Conservation (phyloP, 2,329 filamentous ascomycete genomes). For the Phialocephala sp. region DNA sequence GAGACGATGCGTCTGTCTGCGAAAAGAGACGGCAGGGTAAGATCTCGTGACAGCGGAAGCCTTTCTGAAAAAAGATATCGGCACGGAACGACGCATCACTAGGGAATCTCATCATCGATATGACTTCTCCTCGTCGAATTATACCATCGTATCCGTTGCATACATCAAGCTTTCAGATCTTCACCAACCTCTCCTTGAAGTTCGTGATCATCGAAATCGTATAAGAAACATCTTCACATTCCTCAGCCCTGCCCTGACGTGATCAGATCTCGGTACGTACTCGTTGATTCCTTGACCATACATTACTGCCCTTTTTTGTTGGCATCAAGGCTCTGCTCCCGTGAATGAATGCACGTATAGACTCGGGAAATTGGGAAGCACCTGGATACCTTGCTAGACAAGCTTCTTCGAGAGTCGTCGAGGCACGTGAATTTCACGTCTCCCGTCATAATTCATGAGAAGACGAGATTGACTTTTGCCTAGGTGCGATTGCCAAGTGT, state of each 20-base stretch:
- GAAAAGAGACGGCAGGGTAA: not conserved
- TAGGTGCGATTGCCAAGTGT: too few relatives aligned
- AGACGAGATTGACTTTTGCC: too few relatives aligned
- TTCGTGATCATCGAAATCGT: not conserved
- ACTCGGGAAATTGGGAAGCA: too few relatives aligned
- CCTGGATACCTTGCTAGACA: too few relatives aligned
- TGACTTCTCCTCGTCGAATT: not conserved
- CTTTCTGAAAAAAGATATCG: slow-evolving; percentile 1
- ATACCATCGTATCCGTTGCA: not conserved
- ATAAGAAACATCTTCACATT: too few relatives aligned
- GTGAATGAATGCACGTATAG: too few relatives aligned
- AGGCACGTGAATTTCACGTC: too few relatives aligned
- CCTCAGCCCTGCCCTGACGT: not conserved
- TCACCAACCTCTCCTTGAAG: not conserved
- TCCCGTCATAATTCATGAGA: too few relatives aligned
- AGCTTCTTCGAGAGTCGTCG: too few relatives aligned
- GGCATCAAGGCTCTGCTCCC: too few relatives aligned
- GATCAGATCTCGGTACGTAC: not conserved
- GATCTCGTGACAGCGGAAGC: slow-evolving; percentile 4
- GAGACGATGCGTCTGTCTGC: not conserved
- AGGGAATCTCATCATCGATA: slow-evolving; percentile 2
- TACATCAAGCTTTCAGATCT: not conserved
- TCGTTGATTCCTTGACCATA: not conserved
- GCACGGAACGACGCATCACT: not conserved
- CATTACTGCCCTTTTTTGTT: too few relatives aligned